These are phyloP conservation scores for Cardamine occulta DNA, from an alignment of 345 rosid genomes.

Conservation along the genomic window DNA sequence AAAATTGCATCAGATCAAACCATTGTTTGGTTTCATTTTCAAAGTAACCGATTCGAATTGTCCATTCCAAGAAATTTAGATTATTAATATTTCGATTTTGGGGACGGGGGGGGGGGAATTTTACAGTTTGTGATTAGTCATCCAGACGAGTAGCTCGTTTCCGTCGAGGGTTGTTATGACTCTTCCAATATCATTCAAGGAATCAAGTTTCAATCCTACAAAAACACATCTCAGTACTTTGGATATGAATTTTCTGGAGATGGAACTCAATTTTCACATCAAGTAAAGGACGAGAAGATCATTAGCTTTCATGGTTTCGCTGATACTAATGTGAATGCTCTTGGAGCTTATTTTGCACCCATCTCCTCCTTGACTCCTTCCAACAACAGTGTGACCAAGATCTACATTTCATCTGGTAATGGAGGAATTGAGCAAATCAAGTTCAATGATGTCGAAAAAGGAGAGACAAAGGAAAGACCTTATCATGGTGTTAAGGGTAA, in stretches of 20 bases:
- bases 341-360: conserved; percentile 33
- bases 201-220: conserved; percentile 7
- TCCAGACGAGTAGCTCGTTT: conserved; percentile 23
- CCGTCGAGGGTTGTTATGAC: background rate
- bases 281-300: conserved; percentile 1
- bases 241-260: background rate
- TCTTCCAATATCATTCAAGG: background rate
- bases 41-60: background rate
- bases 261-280: background rate
- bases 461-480: background rate
- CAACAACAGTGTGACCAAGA: background rate
- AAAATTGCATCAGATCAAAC: background rate
- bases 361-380: conserved; percentile 5
- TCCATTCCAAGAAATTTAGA: too few relatives aligned
- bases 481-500: background rate
- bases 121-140: conserved; percentile 13
- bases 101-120: background rate
- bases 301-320: background rate
- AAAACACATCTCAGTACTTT: conserved; percentile 1
- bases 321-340: background rate
- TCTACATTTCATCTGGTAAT: background rate
- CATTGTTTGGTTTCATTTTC: background rate
- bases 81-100: background rate
- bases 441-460: background rate
- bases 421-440: background rate